Evolutionary conservation across 345 rosid genomes (phyloP), one percentile per base, ranked within the genome.

Genomic region (Boechera divaricarpa): DNA sequence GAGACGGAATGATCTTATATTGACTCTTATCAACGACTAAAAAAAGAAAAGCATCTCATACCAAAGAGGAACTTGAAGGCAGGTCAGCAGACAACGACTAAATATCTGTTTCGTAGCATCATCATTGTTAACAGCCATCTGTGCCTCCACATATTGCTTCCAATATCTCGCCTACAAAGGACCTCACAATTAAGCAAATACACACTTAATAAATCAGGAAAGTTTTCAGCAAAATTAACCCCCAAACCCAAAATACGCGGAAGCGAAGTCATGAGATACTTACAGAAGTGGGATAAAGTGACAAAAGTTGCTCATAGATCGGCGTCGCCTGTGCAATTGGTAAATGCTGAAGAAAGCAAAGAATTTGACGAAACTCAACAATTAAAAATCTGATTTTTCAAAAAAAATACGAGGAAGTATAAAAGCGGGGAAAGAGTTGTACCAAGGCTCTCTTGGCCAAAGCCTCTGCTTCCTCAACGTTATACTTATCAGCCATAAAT

Each of bases 61-160:
- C 97, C 99, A 94, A 53, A 94, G 96, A 79, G 96, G 98, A 84
- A 95, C 87, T 56, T 95, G 96, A 79, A 90, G 95, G 75, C 98
- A 95, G 53, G 81, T 95, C 83, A 95, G 81, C 77, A 95, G 87
- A 78, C 98, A 95, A 47, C 96, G 88, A 79, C 98, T 90, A 86
- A 95, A 95, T 76, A 95, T 88, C 78, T 87, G 97, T 74, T 82
- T 95, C n/a, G 88, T 87, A 67, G 98, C 97, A 79, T 89, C 98
- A 44, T 90, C 99, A 77, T 92, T 90, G 76, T 85, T 90, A 28
- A 74, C 89, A 69, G 87, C 85, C 97, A 95, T 92, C 65, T 87
- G 81, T 38, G 91, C 96, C 84, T 95, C 98, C 73, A 91, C 97
- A 76, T 95, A 95, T 65, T 94, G 98, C 88, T 90, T 92, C 98